Evolutionary conservation across 2,329 filamentous ascomycete genomes (phyloP).

Genomic region (Aspergillus puulaauensis): DNA sequence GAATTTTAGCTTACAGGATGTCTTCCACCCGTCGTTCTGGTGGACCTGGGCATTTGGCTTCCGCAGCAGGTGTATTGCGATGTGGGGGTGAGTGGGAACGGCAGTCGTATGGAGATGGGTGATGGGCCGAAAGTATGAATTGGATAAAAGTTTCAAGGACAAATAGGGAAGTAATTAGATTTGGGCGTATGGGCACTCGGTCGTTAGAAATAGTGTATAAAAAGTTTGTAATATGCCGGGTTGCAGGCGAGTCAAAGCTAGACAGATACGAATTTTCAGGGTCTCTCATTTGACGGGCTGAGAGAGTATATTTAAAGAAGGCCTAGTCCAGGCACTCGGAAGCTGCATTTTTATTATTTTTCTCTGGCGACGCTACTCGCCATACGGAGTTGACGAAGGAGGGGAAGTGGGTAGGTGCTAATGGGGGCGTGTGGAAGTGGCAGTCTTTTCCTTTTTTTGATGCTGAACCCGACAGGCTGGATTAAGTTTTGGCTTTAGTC

Average conservation of each 20-base stretch:
- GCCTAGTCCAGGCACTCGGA: background rate
- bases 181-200: background rate
- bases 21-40: background rate
- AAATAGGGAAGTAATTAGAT: background rate
- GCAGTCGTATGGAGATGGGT: constrained; percentile 4
- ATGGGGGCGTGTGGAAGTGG: constrained; percentile 1
- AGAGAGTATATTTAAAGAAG: constrained; percentile 7
- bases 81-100: constrained; percentile 12
- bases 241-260: background rate
- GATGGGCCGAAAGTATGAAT: background rate
- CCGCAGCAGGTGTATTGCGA: background rate
- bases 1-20: constrained; percentile 5
- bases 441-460: constrained; percentile 12
- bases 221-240: background rate
- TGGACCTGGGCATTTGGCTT: constrained; percentile 10
- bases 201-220: background rate
- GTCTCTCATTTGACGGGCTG: constrained; percentile 4
- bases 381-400: constrained; percentile 1
- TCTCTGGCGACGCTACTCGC: constrained; percentile 1
- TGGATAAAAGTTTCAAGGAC: background rate
- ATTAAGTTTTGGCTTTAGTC: constrained; percentile 38
- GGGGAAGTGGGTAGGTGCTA: constrained; percentile 11
- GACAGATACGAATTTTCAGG: background rate
- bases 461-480: constrained; percentile 35
- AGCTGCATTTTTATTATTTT: constrained; percentile 7